These are phyloP conservation scores for Silene noctiflora DNA, from an alignment of 179 eudicot genomes.

Conservation along the genomic window DNA sequence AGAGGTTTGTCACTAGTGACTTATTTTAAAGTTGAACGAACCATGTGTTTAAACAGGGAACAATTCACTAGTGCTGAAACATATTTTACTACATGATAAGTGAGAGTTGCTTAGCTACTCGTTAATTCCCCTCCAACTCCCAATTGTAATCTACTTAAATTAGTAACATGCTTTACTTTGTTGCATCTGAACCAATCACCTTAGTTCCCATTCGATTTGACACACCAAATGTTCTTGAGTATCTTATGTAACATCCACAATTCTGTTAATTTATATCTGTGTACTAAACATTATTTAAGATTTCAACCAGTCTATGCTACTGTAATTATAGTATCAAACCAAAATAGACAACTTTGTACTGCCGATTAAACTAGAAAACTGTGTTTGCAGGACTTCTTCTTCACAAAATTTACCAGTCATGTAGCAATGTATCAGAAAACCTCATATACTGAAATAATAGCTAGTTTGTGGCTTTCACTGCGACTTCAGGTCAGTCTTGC, in stretches of 20 bases:
- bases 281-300: not conserved
- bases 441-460: slow-evolving; percentile 78
- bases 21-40: not conserved
- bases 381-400: slow-evolving; percentile 62
- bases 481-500: slow-evolving; percentile 74
- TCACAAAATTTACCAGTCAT: slow-evolving; percentile 52
- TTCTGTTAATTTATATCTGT: not conserved
- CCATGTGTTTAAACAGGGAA: too few relatives aligned
- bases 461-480: slow-evolving; percentile 97
- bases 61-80: too few relatives aligned
- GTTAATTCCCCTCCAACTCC: too few relatives aligned
- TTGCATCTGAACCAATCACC: not conserved
- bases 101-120: too few relatives aligned
- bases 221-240: not conserved
- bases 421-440: slow-evolving; percentile 73
- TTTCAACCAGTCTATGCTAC: slow-evolving; percentile 4
- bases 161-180: too few relatives aligned
- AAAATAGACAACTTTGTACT: not conserved
- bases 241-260: not conserved
- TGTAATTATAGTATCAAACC: not conserved
- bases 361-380: not conserved
- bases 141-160: too few relatives aligned
- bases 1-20: slow-evolving; percentile 39
- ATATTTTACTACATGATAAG: too few relatives aligned
- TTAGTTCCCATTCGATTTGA: not conserved